Conservation (phyloP, 1,284 basidiomycete species). For the Ganoderma sinense region DNA sequence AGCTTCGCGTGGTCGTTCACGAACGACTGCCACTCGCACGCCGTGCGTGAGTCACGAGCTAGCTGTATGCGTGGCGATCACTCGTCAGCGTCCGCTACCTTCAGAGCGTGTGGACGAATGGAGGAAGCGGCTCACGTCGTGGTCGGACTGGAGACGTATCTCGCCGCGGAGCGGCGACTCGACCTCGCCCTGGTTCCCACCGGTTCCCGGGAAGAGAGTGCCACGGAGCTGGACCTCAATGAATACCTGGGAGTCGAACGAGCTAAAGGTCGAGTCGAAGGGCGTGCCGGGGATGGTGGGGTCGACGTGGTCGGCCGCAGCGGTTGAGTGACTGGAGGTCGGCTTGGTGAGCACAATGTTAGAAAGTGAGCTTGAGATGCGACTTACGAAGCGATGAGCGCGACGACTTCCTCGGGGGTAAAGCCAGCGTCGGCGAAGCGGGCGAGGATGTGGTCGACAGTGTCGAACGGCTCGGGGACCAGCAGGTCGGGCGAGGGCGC, state of each 20-base stretch:
- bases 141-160: slow-evolving; percentile 41
- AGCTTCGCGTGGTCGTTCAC: slow-evolving; percentile 40
- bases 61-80: slow-evolving; percentile 17
- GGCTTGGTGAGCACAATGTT: too few relatives aligned
- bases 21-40: slow-evolving; percentile 36
- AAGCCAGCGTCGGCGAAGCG: slow-evolving; percentile 37
- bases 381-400: slow-evolving; percentile 27
- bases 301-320: slow-evolving; percentile 32
- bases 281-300: slow-evolving; percentile 26
- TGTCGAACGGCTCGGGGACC: too few relatives aligned
- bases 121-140: neutral
- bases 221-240: slow-evolving; percentile 35
- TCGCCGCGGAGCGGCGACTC: slow-evolving; percentile 23
- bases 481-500: too few relatives aligned
- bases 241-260: slow-evolving; percentile 33
- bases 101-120: neutral
- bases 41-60: slow-evolving; percentile 36
- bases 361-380: too few relatives aligned
- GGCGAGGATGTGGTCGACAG: too few relatives aligned
- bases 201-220: slow-evolving; percentile 37
- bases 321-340: slow-evolving; percentile 25
- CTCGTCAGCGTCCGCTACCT: neutral
- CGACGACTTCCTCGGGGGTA: slow-evolving; percentile 49
- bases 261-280: slow-evolving; percentile 32
- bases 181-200: slow-evolving; percentile 34